Conservation (phyloP, 2,329 filamentous ascomycete genomes). For the Graphilbum fragrans region DNA sequence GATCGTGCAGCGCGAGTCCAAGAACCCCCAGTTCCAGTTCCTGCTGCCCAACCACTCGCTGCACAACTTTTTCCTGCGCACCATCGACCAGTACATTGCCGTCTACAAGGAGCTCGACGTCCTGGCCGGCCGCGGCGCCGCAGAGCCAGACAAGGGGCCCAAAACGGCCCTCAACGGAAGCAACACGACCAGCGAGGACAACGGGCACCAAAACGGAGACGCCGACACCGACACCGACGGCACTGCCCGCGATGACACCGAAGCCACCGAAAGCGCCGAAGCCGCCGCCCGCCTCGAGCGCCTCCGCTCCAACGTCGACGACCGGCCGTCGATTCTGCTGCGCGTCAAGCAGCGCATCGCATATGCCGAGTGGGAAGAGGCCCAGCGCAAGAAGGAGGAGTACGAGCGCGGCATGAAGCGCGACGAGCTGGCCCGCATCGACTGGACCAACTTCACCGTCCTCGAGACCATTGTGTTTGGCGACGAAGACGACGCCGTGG, state of each 20-base stretch:
- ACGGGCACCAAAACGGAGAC: slow-evolving; percentile 36
- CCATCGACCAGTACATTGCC: slow-evolving; percentile 88
- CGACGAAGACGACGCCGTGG: slow-evolving; percentile 73
- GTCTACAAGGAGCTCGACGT: slow-evolving; percentile 33
- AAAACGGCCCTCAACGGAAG: no score
- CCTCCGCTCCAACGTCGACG: slow-evolving; percentile 60
- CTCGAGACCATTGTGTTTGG: slow-evolving; percentile 91
- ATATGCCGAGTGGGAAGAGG: slow-evolving; percentile 73
- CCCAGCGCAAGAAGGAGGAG: slow-evolving; percentile 84
- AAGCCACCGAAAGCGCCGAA: slow-evolving; percentile 25
- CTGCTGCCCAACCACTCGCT: slow-evolving; percentile 89
- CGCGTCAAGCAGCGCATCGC: slow-evolving; percentile 78
- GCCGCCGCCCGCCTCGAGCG: slow-evolving; percentile 60
- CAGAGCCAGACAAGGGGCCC: not conserved
- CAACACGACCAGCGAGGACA: not conserved
- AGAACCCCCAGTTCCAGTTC: slow-evolving; percentile 94
- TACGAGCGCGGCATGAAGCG: slow-evolving; percentile 73
- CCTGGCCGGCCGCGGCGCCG: not conserved
- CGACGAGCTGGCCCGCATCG: slow-evolving; percentile 67
- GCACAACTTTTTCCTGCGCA: slow-evolving; percentile 86
- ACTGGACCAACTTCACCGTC: slow-evolving; percentile 96
- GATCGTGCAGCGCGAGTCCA: slow-evolving; percentile 74
- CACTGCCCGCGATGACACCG: slow-evolving; percentile 46
- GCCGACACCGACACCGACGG: slow-evolving; percentile 58
- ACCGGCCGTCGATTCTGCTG: slow-evolving; percentile 70